Evolutionary conservation across 106 monocot genomes (phyloP).

Genomic region (Dioscorea zingiberensis): DNA sequence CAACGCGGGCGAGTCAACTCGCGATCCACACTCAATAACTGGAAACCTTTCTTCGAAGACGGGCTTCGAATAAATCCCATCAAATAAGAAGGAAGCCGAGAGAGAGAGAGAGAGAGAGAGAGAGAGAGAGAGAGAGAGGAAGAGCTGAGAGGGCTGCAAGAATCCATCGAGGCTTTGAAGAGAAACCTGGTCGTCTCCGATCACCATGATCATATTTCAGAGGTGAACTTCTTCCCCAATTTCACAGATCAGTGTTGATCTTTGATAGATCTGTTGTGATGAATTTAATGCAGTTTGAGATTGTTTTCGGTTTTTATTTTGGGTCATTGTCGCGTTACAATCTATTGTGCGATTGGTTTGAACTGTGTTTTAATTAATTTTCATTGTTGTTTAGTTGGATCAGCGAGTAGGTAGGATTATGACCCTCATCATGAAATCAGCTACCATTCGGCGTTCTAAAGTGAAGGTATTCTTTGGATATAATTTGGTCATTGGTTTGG

Average conservation of each 20-base stretch:
- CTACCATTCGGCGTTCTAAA: slow-evolving; percentile 30
- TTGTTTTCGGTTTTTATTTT: not conserved
- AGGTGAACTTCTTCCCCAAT: slow-evolving; percentile 15
- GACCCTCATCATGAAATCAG: slow-evolving; percentile 14
- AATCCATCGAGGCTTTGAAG: slow-evolving; percentile 32
- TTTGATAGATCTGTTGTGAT: not conserved
- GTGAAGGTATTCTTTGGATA: slow-evolving; percentile 33
- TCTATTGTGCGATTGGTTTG: no score
- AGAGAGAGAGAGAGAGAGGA: slow-evolving; percentile 28
- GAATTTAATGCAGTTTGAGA: not conserved
- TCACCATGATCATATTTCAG: slow-evolving; percentile 12
- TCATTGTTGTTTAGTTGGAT: slow-evolving; percentile 18
- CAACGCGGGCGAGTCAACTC: no score
- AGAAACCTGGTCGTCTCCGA: slow-evolving; percentile 12
- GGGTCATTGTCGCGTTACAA: not conserved
- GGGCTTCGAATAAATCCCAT: no score
- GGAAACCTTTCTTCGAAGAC: no score
- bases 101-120: slow-evolving; percentile 2
- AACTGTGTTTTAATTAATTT: not conserved
- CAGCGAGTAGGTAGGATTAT: slow-evolving; percentile 24
- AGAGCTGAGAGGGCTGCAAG: slow-evolving; percentile 28
- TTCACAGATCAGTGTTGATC: not conserved
- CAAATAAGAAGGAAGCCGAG: not conserved
- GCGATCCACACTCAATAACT: no score
- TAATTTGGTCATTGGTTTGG: not conserved